Conservation (phyloP, 2,329 filamentous ascomycete species). For the Tothia fuscella region DNA sequence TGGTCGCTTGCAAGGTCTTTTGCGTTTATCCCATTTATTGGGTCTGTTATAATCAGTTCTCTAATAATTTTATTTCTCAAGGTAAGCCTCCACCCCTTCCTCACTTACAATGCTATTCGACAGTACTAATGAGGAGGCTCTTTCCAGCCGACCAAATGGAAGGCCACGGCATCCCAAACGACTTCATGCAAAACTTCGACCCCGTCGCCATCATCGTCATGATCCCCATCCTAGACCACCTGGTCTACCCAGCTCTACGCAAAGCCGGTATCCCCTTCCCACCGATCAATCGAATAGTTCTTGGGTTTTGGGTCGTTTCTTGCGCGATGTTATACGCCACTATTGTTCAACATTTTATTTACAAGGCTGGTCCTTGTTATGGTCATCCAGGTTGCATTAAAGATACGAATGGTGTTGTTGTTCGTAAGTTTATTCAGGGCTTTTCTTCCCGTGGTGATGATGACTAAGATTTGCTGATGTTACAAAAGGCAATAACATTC, state of each 20-base stretch:
- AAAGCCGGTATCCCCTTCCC: constrained; percentile 33
- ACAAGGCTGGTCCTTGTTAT: constrained; percentile 34
- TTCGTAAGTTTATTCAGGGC: no score
- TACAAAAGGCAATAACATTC: constrained; percentile 20
- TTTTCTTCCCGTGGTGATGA: no score
- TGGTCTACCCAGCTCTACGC: constrained; percentile 35
- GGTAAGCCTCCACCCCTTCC: no score
- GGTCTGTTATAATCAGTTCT: constrained; percentile 14
- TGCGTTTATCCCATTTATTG: constrained; percentile 21
- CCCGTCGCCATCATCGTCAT: constrained; percentile 36
- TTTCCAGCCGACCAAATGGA: constrained; percentile 18
- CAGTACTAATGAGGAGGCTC: no score
- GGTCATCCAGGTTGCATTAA: constrained; percentile 28
- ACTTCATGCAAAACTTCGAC: constrained; percentile 40
- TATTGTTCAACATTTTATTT: constrained; percentile 33
- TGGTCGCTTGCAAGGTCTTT: constrained; percentile 25
- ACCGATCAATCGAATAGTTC: constrained; percentile 37
- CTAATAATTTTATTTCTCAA: constrained; percentile 37
- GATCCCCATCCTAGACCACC: constrained; percentile 36
- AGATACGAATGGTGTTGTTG: no score
- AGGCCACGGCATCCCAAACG: constrained; percentile 37
- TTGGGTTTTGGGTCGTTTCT: constrained; percentile 39
- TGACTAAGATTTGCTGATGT: constrained; percentile 23
- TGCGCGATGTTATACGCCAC: constrained; percentile 29
- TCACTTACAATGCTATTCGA: no score